phyloP scores from a whole-genome alignment of 306 rosid species.

The Pyrus bretschneideri region DNA sequence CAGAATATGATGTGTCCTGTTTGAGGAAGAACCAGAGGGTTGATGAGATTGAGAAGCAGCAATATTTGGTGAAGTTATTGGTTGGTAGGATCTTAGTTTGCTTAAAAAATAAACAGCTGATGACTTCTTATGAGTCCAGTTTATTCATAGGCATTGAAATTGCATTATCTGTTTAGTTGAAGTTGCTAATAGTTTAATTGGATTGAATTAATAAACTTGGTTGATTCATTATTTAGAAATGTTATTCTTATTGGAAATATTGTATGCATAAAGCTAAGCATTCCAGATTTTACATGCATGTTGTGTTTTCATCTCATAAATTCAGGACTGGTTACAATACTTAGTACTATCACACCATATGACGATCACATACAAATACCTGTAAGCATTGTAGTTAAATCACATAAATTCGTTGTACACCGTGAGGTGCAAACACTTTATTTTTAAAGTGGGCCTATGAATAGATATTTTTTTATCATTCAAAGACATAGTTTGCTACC shows the following conservation, averaged over 20 bases:
- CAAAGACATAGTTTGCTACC: too few species aligned
- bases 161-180: slow-evolving; percentile 12
- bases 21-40: slow-evolving; percentile 25
- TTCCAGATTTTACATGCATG: not conserved
- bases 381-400: too few species aligned
- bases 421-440: too few species aligned
- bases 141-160: slow-evolving; percentile 19
- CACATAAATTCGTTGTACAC: too few species aligned
- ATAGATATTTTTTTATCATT: too few species aligned
- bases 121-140: slow-evolving; percentile 25
- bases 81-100: slow-evolving; percentile 33
- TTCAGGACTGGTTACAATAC: too few species aligned
- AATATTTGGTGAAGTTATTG: slow-evolving; percentile 23
- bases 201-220: not conserved
- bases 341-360: too few species aligned
- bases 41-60: slow-evolving; percentile 14
- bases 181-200: slow-evolving; percentile 12
- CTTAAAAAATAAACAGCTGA: slow-evolving; percentile 21
- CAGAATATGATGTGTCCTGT: slow-evolving; percentile 14
- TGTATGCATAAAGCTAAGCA: too few species aligned
- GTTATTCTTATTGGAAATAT: not conserved
- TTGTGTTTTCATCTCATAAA: not conserved
- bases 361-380: too few species aligned
- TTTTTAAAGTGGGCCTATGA: too few species aligned
- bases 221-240: not conserved